Evolutionary conservation across 345 rosid species (phyloP), one percentile per base, ranked within the genome.

Genomic region (Erysimum cheiranthoides): DNA sequence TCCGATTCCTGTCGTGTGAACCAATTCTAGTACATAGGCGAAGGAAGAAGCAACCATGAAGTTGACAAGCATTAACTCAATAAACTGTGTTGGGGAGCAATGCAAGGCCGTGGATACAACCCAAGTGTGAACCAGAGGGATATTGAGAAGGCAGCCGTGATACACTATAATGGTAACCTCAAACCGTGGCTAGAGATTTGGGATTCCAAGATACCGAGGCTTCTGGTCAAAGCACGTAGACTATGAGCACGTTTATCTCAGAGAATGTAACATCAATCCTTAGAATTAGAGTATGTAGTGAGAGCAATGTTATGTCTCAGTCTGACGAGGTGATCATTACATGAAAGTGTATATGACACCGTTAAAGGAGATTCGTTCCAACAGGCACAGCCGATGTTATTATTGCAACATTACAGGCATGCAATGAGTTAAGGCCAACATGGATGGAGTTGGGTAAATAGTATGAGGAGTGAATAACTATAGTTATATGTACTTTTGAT

Each of bases 141-240:
- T 2, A 89, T 91, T 18, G 94, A 87, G 56, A 72, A 84, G 42
- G 94, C 88, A 8, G 92, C 94, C 5, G 97, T 89, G 17, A 66
- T 91, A 79, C 97, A 91, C 71, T 91, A 85, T 34, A 91, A 91
- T 65, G 97, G 97, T 32, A 91, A 91, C 86, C 79, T 91, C 82
- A 91, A 91, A 70, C 94, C 97, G 27, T 91, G 97, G 97, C 88
- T 91, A 67, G 97, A 91, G 81, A 89, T 91, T 54, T 21, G 90
- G 88, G 75, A 73, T 32, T 93, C 82, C 25, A 96, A 89, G 79
- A 91, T 89, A 82, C 73, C 72, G 85, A 42, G 82, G 64, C 64
- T 49, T 78, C 71, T 90, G 95, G 95, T 59, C 81, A 7, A 90
- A 86, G 52, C 79, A 86, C 11, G 86, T 87, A 8, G 90, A 89